Evolutionary conservation across 2,329 filamentous ascomycete species (phyloP), one percentile per base, ranked within the genome.

Genomic region (Ascochyta pisi): DNA sequence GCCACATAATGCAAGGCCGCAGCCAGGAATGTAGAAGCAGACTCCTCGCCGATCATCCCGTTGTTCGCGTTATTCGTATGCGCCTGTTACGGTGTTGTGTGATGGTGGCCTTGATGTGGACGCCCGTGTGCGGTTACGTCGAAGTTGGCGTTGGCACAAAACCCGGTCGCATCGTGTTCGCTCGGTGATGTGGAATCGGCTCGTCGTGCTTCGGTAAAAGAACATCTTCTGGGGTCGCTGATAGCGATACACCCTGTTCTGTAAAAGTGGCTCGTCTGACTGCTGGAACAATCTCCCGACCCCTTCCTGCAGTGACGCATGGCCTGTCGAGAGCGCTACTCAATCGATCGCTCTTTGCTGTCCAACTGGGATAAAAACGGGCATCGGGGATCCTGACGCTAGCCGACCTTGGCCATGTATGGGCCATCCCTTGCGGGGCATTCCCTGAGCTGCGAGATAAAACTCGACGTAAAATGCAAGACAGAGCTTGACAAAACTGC

Each of bases 11-110:
- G 19, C 45, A 50, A 56, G 44, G 55, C 47, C 46, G 19, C 38
- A 38, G 26, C 53, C 53, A 16, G 42, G 38, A 13, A 1, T 37
- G 40, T 4, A 44, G 39, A 52, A 63, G 52, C 38, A 56, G 58
- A 63, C 57, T 60, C 57, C 45, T 63, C 45, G 61, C 56, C 54
- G 34, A 39, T 26, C 44, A 39, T 19, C 38, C 44, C 44, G 8
- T 15, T 26, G n/a, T 39, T 29, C 16, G 39, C 50, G 38, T 38
- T 42, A 12, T 19, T 40, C 26, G 24, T 15, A n/a, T 48, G 44
- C 43, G 19, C 23, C 27, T 38, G 16, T 12, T 22, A 22, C 23
- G n/a, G 43, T 48, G 43, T 35, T 31, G 31, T 48, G 50, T 39
- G 15, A 26, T 7, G 33, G 38, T 27, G 38, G 43, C 43, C 38